Percentiles rank a stretch among this genome's conserved stretches.
Conservation (phyloP, 2,329 filamentous ascomycete genomes). For the Neofusicoccum ribis region DNA sequence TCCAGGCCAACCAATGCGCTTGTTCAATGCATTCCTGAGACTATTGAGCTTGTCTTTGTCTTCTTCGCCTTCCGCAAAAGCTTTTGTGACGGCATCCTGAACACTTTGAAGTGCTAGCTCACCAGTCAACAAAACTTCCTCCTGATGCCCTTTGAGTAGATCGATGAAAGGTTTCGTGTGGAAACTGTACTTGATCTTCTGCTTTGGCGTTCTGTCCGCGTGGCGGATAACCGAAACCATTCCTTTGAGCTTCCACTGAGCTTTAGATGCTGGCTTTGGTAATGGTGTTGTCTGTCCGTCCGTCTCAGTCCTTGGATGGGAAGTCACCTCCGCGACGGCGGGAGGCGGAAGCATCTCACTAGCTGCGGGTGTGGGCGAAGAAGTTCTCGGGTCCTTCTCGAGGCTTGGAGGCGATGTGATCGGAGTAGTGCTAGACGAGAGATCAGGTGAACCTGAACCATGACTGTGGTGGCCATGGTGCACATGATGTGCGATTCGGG, state of each 20-base stretch:
- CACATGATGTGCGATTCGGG: conserved; percentile 55
- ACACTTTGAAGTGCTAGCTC: conserved; percentile 88
- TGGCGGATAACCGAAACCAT: conserved; percentile 96
- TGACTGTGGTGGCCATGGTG: conserved; percentile 40
- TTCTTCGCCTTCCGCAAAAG: conserved; percentile 76
- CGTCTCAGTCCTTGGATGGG: conserved; percentile 31
- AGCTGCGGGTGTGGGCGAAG: not conserved
- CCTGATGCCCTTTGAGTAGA: conserved; percentile 89
- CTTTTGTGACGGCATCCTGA: conserved; percentile 79
- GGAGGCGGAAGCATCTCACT: conserved; percentile 34
- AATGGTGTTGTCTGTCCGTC: conserved; percentile 36
- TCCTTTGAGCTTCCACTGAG: conserved; percentile 97
- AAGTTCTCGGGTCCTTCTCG: conserved; percentile 37
- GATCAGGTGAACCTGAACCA: conserved; percentile 49
- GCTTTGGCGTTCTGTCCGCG: conserved; percentile 95
- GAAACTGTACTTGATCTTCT: conserved; percentile 99
- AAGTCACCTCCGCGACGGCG: conserved; percentile 29
- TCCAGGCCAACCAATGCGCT: conserved; percentile 90
- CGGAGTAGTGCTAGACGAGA: conserved; percentile 42
- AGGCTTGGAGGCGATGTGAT: conserved; percentile 46
- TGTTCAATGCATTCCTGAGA: conserved; percentile 81
- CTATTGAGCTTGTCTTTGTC: conserved; percentile 83
- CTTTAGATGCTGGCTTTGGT: conserved; percentile 66
- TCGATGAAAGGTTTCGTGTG: conserved; percentile 96
- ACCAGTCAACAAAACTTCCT: conserved; percentile 92